phyloP scores from a whole-genome alignment of 1,284 basidiomycete species.

The Irpex lacteus region DNA sequence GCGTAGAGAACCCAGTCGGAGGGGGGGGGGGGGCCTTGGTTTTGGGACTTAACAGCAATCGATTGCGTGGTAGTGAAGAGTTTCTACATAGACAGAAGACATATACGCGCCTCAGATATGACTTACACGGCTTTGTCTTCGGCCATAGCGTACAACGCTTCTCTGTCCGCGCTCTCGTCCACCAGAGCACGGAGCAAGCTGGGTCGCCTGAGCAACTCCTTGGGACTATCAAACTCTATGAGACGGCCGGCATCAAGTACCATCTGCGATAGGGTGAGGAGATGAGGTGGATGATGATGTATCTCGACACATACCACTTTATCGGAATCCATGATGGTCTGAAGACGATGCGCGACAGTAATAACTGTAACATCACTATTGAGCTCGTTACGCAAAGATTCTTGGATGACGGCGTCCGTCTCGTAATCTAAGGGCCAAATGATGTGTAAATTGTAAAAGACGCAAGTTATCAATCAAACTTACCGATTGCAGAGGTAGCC shows the following conservation, averaged over 20 bases:
- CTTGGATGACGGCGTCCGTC: constrained; percentile 59
- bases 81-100: too few species aligned
- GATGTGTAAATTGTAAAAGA: background rate
- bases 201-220: constrained; percentile 32
- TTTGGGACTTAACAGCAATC: too few species aligned
- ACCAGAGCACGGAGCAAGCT: constrained; percentile 35
- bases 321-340: constrained; percentile 67
- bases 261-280: constrained; percentile 20
- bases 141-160: constrained; percentile 30
- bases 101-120: too few species aligned
- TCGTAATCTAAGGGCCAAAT: constrained; percentile 42
- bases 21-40: too few species aligned
- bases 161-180: constrained; percentile 36
- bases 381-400: constrained; percentile 52
- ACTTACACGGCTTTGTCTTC: background rate
- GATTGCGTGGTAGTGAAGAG: too few species aligned
- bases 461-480: background rate
- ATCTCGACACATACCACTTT: constrained; percentile 28
- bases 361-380: constrained; percentile 55
- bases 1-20: too few species aligned
- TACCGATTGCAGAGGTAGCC: constrained; percentile 34
- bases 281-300: too few species aligned
- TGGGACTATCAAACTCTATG: constrained; percentile 36
- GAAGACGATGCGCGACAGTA: constrained; percentile 67
- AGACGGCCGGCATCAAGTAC: constrained; percentile 33